Base-by-base conservation (phyloP, 768 basidiomycete genomes). In the Serpula lacrymans region DNA sequence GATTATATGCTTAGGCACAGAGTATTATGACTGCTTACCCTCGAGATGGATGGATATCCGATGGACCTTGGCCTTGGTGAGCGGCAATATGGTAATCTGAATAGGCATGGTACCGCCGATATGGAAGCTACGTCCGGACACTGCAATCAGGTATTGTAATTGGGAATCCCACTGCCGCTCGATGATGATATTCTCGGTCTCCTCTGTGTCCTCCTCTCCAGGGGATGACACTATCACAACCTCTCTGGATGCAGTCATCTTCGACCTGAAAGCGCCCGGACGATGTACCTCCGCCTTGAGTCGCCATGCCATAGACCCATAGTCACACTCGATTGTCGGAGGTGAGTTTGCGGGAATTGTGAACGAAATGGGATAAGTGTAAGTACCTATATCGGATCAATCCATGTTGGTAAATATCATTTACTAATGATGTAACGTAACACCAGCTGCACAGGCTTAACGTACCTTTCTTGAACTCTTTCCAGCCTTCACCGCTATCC, bases 331-430 rank as follows among this genome's bases (percentile, higher is more conserved):
- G 47, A 94, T 68, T 0, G 82, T 80, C 2, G 95, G 89, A 3
- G 93, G 91, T 3, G 84, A 72, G 43, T 78, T 74, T 5, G 79
- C 70, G 1, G 95, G 90, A 41, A 99, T 82, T 13, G 82, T 71
- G 59, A 97, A 93, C 11, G 88, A 88, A 53, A 99, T 87, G 3
- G 95, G 95, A 62, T 91, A 98, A 13, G 85, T 90, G 59, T 98
- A 97, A 5, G 81, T 86, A 14, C 93, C 93, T 88, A 50, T 23
- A 44, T 16, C 35, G 26, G 17, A n/a, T 41, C 25, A 39, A 40
- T 24, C n/a, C n/a, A n/a, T 18, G 32, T 39, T 6, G 43, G 39
- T 46, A 43, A 44, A 48, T 27, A 10, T 8, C 6, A 26, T 23
- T 26, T 16, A 32, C 27, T 6, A 27, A 8, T 5, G 38, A 20